Percentiles rank a stretch among this genome's conserved stretches.
These are phyloP conservation scores for Citrus unshiu DNA, from an alignment of 345 rosid genomes.

Conservation along the genomic window DNA sequence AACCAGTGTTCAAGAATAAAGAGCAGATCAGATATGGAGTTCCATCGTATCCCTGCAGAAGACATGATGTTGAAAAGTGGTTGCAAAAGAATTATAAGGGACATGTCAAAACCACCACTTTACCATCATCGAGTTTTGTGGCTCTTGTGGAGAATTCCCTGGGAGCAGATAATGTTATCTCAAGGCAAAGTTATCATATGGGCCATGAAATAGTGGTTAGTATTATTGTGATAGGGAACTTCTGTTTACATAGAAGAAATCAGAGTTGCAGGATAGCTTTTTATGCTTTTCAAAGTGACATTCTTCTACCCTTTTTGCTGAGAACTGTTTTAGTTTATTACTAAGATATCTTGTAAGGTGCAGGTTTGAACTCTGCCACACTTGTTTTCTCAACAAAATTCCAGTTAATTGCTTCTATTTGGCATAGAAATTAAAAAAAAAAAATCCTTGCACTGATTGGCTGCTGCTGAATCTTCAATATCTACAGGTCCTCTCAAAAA, in stretches of 20 bases:
- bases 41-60: conserved; percentile 27
- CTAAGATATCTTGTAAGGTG: background rate
- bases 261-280: background rate
- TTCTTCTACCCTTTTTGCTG: background rate
- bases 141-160: conserved; percentile 41
- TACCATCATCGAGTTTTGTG: conserved; percentile 29
- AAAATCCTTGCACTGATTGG: background rate
- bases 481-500: conserved; percentile 39
- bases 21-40: conserved; percentile 14
- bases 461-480: conserved; percentile 2
- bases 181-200: conserved; percentile 32
- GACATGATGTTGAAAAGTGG: conserved; percentile 47
- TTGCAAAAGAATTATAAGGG: conserved; percentile 38
- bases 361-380: background rate
- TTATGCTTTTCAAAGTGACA: background rate
- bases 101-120: conserved; percentile 24
- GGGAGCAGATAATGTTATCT: conserved; percentile 42
- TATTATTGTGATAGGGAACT: conserved; percentile 8
- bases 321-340: background rate
- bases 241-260: conserved; percentile 3
- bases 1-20: conserved; percentile 11
- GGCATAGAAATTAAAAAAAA: background rate
- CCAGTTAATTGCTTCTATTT: background rate
- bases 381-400: background rate
- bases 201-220: conserved; percentile 48